These are phyloP conservation scores for Blastomyces gilchristii DNA, from an alignment of 2,329 filamentous ascomycete genomes.

Conservation along the genomic window DNA sequence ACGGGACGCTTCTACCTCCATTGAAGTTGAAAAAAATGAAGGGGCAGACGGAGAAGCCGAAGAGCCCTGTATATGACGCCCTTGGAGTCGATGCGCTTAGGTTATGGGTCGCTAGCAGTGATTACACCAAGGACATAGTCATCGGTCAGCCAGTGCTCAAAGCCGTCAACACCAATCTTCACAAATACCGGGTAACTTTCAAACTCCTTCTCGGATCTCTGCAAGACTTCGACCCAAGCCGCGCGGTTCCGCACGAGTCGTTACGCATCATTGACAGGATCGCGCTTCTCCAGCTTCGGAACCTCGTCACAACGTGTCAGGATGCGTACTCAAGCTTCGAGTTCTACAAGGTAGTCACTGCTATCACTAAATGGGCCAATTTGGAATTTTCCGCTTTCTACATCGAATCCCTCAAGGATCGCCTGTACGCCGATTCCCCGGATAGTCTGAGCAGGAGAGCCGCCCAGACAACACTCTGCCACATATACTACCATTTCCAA, in stretches of 20 bases:
- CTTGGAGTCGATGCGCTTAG: constrained; percentile 80
- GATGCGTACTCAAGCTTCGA: constrained; percentile 60
- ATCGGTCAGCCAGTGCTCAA: constrained; percentile 70
- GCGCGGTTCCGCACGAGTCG: constrained; percentile 32
- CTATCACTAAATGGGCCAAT: constrained; percentile 71
- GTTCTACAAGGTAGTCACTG: constrained; percentile 66
- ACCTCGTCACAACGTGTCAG: constrained; percentile 55
- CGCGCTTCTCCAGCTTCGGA: constrained; percentile 62
- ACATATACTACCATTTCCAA: constrained; percentile 61
- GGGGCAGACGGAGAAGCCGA: constrained; percentile 33
- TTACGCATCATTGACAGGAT: constrained; percentile 60
- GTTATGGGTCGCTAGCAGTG: constrained; percentile 82
- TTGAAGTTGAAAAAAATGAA: constrained; percentile 53
- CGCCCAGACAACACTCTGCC: constrained; percentile 47
- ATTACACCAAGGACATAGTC: constrained; percentile 80
- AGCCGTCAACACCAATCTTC: constrained; percentile 61
- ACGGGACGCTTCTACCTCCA: constrained; percentile 65
- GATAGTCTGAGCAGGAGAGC: constrained; percentile 50
- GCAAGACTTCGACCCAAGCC: constrained; percentile 42
- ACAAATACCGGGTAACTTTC: constrained; percentile 81
- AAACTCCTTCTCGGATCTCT: constrained; percentile 81
- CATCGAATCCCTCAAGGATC: constrained; percentile 83
- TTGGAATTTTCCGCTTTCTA: constrained; percentile 87
- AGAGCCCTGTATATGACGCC: constrained; percentile 47
- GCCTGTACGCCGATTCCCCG: constrained; percentile 72